A percentile compares a stretch with the other conserved stretches of the same genome.
Evolutionary conservation across 2,329 filamentous ascomycete species (phyloP).

Genomic region (Sphaerulina populicola): DNA sequence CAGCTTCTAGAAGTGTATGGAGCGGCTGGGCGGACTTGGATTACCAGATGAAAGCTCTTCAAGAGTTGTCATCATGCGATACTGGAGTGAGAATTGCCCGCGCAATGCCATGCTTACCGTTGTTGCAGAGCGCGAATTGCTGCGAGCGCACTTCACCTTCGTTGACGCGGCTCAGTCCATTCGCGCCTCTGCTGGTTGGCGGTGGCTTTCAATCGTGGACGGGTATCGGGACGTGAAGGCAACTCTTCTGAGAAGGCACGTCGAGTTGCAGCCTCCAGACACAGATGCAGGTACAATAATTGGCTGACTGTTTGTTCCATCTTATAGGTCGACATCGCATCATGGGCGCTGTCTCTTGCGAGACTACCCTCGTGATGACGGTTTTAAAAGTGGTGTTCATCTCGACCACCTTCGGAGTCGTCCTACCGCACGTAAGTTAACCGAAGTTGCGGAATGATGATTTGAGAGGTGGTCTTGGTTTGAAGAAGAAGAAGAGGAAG

Average conservation of each 20-base stretch:
- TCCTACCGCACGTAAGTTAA: conserved; percentile 46
- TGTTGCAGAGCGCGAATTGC: background rate
- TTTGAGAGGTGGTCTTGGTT: conserved; percentile 64
- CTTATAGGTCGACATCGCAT: conserved; percentile 61
- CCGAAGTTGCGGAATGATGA: conserved; percentile 52
- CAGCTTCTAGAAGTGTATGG: conserved; percentile 35
- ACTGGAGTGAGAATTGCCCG: background rate
- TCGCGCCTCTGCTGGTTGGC: background rate
- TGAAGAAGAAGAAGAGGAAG: conserved; percentile 30
- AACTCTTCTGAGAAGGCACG: too few relatives aligned
- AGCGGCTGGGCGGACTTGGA: conserved; percentile 45
- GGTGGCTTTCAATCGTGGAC: background rate
- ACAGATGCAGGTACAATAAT: background rate
- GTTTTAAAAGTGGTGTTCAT: conserved; percentile 69
- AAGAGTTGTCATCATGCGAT: conserved; percentile 24
- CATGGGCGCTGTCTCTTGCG: conserved; percentile 51
- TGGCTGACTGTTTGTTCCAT: conserved; percentile 44
- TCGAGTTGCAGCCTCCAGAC: background rate
- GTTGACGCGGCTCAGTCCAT: background rate
- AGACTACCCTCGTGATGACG: conserved; percentile 63
- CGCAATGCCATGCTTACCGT: background rate
- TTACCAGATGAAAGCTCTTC: conserved; percentile 39
- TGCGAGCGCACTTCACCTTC: background rate
- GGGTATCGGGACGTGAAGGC: background rate
- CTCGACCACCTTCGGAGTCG: conserved; percentile 67